A percentile compares a stretch with the other conserved stretches of the same genome.
These are phyloP conservation scores for Sorghum bicolor DNA, from an alignment of 176 grass and related monocot species.

Conservation along the genomic window DNA sequence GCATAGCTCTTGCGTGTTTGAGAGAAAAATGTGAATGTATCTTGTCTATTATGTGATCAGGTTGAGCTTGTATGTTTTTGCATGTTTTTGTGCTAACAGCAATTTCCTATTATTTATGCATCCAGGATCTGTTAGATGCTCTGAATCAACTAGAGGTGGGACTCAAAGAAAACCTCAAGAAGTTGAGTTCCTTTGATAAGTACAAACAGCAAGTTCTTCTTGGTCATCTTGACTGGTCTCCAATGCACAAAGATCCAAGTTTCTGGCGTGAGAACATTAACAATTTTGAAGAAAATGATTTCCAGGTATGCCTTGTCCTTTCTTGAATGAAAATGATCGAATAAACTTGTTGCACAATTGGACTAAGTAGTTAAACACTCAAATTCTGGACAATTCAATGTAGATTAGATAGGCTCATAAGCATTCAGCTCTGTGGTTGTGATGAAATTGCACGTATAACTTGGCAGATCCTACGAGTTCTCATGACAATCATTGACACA, in stretches of 20 bases:
- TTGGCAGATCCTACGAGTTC: constrained; percentile 78
- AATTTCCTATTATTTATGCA: constrained; percentile 20
- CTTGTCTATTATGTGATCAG: background rate
- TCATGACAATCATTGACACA: constrained; percentile 83
- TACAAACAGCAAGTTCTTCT: constrained; percentile 97
- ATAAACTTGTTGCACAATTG: background rate
- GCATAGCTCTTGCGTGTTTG: background rate
- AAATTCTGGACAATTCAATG: background rate
- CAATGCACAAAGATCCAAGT: constrained; percentile 92
- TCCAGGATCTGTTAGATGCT: constrained; percentile 88
- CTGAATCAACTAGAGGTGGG: constrained; percentile 85
- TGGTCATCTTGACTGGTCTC: constrained; percentile 96
- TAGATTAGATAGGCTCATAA: background rate
- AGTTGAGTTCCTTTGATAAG: constrained; percentile 90
- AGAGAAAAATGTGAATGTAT: background rate
- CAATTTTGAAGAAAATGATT: constrained; percentile 99
- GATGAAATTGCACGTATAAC: background rate
- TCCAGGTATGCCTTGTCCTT: constrained; percentile 64
- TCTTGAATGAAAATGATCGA: background rate
- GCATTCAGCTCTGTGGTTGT: background rate
- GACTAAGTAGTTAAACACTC: background rate
- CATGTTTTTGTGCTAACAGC: constrained; percentile 19
- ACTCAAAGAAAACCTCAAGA: constrained; percentile 84
- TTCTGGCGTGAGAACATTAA: constrained; percentile 97
- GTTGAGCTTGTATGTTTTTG: constrained; percentile 6